Base-by-base conservation (phyloP, 2,329 filamentous ascomycete genomes). In the Tolypocladium paradoxum region DNA sequence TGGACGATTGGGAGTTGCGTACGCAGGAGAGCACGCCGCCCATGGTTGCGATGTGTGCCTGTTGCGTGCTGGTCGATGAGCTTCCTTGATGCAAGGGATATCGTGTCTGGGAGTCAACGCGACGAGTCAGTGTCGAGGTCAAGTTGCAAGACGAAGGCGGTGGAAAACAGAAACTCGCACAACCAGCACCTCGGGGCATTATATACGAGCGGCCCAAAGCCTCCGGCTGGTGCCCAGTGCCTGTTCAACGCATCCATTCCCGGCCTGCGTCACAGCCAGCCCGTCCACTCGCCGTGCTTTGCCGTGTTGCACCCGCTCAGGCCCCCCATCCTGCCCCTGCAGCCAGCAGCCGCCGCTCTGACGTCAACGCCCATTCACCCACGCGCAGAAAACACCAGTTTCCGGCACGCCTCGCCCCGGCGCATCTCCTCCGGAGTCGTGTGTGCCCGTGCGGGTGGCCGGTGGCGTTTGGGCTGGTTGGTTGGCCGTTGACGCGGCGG, bases 21-120 rank as follows among this genome's bases (percentile, higher is more conserved):
- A 92, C 88, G 68, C 88, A 91, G 68, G 87, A 91, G 60, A 90
- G 76, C 65, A 93, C 84, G 70, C 85, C 87, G 74, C 88, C 88
- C 88, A 93, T 92, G 56, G 37, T 71, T 62, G 55, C 51, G 56
- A 55, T 50, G 7, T 60, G 27, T 49, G 22, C 47, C 48, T 34
- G 36, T 50, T 54, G 53, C 59, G 33, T 49, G 18, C 22, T 20
- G 20, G 22, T 50, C 27, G 47, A 36, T 49, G 24, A 29, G 24
- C 24, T 29, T 29, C 38, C 37, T 43, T 22, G 38, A 2, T n/a
- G 37, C 1, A 40, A 40, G 12, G 11, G 37, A 20, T n/a, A n/a
- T n/a, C n/a, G 5, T 14, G 6, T 35, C 9, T 33, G 31, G 9
- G 34, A 35, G 38, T 16, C 4, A 6, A 6, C 20, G 38, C 12